Evolutionary conservation across 2,329 filamentous ascomycete species (phyloP).

Genomic region (Neonectria magnoliae): DNA sequence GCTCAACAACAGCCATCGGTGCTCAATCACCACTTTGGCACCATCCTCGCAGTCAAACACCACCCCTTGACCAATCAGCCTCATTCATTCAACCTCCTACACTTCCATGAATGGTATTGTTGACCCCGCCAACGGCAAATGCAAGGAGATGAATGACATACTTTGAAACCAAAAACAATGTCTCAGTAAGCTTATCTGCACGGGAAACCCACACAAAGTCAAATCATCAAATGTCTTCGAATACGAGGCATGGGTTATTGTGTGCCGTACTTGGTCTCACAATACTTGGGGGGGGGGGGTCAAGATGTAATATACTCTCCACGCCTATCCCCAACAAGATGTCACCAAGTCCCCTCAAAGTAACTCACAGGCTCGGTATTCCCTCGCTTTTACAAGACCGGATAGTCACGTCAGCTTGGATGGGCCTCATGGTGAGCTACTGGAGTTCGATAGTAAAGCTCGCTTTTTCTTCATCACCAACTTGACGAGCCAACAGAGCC

Average conservation of each 20-base stretch:
- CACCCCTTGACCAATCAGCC: neutral
- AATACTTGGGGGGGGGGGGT: neutral
- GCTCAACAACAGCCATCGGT: neutral
- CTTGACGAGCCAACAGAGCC: neutral
- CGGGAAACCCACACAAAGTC: neutral
- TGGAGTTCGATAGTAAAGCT: neutral
- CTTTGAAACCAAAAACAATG: neutral
- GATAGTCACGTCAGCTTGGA: neutral
- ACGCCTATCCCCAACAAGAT: neutral
- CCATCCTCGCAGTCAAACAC: neutral
- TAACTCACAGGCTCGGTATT: neutral
- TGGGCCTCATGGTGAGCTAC: neutral
- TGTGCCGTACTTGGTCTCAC: neutral
- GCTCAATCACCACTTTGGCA: neutral
- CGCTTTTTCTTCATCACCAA: neutral
- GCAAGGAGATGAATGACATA: neutral
- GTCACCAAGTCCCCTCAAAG: neutral
- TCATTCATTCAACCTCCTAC: neutral
- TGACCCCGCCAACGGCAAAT: neutral
- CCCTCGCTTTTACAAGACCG: neutral
- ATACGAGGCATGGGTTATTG: neutral
- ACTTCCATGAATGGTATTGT: neutral
- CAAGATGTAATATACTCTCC: neutral
- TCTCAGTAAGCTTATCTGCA: constrained; percentile 4
- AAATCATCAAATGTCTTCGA: neutral